Evolutionary conservation across 1,284 basidiomycete species (phyloP), one percentile per base, ranked within the genome.

Genomic region (Malassezia globosa): DNA sequence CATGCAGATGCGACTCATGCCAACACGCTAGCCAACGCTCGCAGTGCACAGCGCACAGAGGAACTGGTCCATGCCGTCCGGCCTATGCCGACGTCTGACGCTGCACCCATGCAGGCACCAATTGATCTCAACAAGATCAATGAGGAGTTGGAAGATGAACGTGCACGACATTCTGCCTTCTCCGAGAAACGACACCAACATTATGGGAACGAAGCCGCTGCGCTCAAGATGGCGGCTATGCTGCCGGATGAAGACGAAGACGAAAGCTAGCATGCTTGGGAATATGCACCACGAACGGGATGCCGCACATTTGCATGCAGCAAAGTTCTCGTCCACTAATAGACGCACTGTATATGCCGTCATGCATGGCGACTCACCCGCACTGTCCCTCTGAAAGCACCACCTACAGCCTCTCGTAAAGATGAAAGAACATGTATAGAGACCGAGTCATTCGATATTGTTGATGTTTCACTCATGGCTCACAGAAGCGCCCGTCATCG

Each of bases 151-250:
- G 31, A 18, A 35, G 21, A 23, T 56, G 59, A 58, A 2, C 53
- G 61, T 52, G 62, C 59, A 42, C 61, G 64, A 39, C 63, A 66
- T 22, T 59, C 60, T 11, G 66, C 56, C 1, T 71, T 71, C 44
- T 58, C 63, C 2, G 56, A 55, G 25, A 71, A 69, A 52, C 54
- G 68, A 19, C 63, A 71, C 44, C 55, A 56, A 23, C 68, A 69
- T 40, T 71, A 71, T 42, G 68, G 67, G 13, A 66, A 71, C 41
- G 68, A 71, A 48, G 68, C 65, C 4, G 57, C 66, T 31, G 68
- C 65, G 22, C 64, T 70, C 51, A 64, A 66, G 51, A 52, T 62
- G 34, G 66, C 63, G 0, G 56, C 59, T 7, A 54, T 57, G 10
- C 53, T 69, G 5, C 58, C 58, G 3, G 54, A 56, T 4, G 57